Percentiles rank a stretch among this genome's conserved stretches.
Evolutionary conservation across 495 filamentous ascomycete species (phyloP).

Genomic region (Xylaria scruposa): DNA sequence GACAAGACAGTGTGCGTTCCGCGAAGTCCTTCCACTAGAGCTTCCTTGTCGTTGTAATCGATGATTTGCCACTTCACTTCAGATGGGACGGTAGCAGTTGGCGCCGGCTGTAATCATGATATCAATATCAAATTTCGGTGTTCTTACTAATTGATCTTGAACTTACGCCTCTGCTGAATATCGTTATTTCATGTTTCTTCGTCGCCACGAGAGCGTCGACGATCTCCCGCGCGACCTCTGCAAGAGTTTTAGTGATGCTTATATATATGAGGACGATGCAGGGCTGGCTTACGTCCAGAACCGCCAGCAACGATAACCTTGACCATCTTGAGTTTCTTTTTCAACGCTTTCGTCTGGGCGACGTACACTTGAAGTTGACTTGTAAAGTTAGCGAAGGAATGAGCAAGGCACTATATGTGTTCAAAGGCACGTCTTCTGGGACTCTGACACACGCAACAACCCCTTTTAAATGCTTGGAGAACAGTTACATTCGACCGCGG

Average conservation of each 20-base stretch:
- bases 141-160: not conserved
- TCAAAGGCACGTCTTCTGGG: too few species aligned
- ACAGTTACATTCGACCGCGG: conserved; percentile 20
- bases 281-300: conserved; percentile 52
- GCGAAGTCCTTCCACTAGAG: conserved; percentile 47
- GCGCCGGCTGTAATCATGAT: conserved; percentile 30
- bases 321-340: conserved; percentile 50
- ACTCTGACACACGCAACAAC: not conserved
- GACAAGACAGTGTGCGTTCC: conserved; percentile 64
- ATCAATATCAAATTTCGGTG: not conserved
- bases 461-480: not conserved
- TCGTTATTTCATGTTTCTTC: conserved; percentile 58
- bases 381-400: not conserved
- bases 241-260: conserved; percentile 22
- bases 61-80: conserved; percentile 48
- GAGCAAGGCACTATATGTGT: not conserved
- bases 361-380: not conserved
- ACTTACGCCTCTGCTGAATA: conserved; percentile 55
- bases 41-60: conserved; percentile 50
- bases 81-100: conserved; percentile 11
- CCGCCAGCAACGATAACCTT: conserved; percentile 63
- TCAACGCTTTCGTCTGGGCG: not conserved
- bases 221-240: conserved; percentile 62
- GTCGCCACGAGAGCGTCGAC: conserved; percentile 58
- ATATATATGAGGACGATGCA: not conserved